Evolutionary conservation across 1,139 yeast genomes (phyloP).

Genomic region (Tardiomyces blankii): DNA sequence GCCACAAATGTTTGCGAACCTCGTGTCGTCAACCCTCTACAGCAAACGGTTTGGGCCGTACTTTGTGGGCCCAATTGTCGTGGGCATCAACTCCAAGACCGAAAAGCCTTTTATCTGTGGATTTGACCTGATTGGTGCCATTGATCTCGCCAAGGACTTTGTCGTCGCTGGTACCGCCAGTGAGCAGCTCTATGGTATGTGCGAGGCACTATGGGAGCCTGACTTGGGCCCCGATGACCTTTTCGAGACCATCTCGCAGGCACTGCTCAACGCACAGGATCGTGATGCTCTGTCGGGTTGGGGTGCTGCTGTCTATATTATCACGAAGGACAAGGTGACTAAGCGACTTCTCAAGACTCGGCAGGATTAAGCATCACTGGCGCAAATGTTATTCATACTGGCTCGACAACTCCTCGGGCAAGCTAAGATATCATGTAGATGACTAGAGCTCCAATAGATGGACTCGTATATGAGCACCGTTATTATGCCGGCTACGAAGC

Average conservation of each 20-base stretch:
- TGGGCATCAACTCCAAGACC: conserved; percentile 78
- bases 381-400: neutral
- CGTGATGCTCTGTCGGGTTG: conserved; percentile 97
- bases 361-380: conserved; percentile 49
- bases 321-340: conserved; percentile 84
- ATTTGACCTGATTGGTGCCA: conserved; percentile 93
- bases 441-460: neutral
- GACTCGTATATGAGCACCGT: neutral
- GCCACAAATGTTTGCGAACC: conserved; percentile 87
- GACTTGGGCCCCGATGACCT: conserved; percentile 87
- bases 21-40: conserved; percentile 81
- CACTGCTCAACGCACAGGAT: conserved; percentile 87
- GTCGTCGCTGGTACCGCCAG: conserved; percentile 96
- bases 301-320: conserved; percentile 94
- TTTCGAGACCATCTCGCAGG: conserved; percentile 93
- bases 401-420: neutral
- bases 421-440: neutral
- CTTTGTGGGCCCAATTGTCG: conserved; percentile 94
- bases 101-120: conserved; percentile 88
- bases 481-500: too few species aligned
- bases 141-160: conserved; percentile 90
- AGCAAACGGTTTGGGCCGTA: conserved; percentile 91
- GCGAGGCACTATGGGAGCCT: conserved; percentile 95
- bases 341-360: conserved; percentile 85
- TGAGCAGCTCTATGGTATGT: conserved; percentile 96